phyloP scores from a whole-genome alignment of 257 asterid genomes.

The Linderniella brevidens region DNA sequence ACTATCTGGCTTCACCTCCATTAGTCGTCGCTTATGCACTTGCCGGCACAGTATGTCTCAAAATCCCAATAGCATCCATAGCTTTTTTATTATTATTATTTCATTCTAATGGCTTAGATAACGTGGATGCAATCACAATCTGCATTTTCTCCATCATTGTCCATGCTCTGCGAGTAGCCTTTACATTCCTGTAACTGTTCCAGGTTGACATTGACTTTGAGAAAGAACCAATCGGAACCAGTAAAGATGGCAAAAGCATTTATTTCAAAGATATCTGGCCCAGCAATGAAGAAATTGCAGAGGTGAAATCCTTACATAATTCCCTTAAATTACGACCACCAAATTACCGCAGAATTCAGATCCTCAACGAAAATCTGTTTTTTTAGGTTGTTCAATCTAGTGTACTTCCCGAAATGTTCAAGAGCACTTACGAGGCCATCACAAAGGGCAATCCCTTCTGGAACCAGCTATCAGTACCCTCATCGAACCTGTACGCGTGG shows the following conservation, averaged over 20 bases:
- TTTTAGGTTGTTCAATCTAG: slow-evolving; percentile 78
- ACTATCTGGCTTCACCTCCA: slow-evolving; percentile 86
- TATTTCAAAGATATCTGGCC: slow-evolving; percentile 90
- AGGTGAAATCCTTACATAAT: slow-evolving; percentile 20
- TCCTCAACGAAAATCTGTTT: background rate
- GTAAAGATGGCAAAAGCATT: slow-evolving; percentile 63
- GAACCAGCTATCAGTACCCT: slow-evolving; percentile 64
- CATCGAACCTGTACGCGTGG: slow-evolving; percentile 74
- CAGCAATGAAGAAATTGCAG: slow-evolving; percentile 66
- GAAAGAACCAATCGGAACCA: slow-evolving; percentile 80
- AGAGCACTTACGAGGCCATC: slow-evolving; percentile 80
- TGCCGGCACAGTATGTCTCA: slow-evolving; percentile 71
- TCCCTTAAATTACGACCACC: background rate
- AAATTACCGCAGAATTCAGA: background rate
- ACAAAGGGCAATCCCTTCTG: slow-evolving; percentile 70
- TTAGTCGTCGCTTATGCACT: slow-evolving; percentile 86
- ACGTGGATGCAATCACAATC: background rate
- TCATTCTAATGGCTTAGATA: background rate
- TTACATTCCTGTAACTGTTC: background rate
- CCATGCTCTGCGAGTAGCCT: background rate
- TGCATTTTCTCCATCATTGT: background rate
- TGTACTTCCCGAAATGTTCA: slow-evolving; percentile 90
- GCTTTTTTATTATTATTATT: background rate
- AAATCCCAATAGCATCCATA: background rate
- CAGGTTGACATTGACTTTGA: slow-evolving; percentile 90